A percentile compares a stretch with the other conserved stretches of the same genome.
Evolutionary conservation across 257 asterid species (phyloP).

Genomic region (Leonotis leonurus): DNA sequence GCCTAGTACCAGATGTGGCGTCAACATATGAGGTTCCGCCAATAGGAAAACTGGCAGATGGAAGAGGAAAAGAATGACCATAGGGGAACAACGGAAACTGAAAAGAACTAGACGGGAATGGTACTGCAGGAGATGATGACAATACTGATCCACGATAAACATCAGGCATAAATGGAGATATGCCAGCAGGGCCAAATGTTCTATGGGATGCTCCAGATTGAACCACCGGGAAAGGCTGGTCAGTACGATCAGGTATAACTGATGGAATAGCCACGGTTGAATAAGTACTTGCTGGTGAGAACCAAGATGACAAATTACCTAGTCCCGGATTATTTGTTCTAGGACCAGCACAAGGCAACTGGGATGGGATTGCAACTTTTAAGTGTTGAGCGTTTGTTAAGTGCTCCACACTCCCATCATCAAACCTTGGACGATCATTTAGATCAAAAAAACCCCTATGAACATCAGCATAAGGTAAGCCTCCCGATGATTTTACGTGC

Average conservation of each 20-base stretch:
- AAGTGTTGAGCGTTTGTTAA: constrained; percentile 16
- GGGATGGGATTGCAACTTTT: constrained; percentile 41
- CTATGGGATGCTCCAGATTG: constrained; percentile 60
- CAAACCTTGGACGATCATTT: constrained; percentile 40
- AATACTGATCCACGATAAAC: constrained; percentile 72
- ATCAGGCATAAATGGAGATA: constrained; percentile 47
- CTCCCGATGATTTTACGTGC: constrained; percentile 24
- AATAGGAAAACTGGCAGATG: constrained; percentile 49
- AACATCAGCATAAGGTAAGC: no score
- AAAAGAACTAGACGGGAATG: constrained; percentile 53
- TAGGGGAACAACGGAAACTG: constrained; percentile 52
- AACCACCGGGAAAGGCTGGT: constrained; percentile 35
- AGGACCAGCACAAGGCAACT: constrained; percentile 35
- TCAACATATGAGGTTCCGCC: constrained; percentile 48
- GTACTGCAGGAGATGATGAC: constrained; percentile 72
- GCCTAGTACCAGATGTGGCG: constrained; percentile 57
- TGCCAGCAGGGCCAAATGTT: constrained; percentile 51
- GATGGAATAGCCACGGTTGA: constrained; percentile 46
- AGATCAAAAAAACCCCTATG: constrained; percentile 52
- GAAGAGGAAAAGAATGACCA: constrained; percentile 48
- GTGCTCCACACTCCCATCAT: constrained; percentile 30
- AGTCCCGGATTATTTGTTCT: constrained; percentile 32
- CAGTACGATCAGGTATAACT: constrained; percentile 54
- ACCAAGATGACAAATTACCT: constrained; percentile 69
- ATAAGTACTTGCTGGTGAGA: constrained; percentile 54